These are phyloP conservation scores for Rhodotorula taiwanensis DNA, from an alignment of 768 basidiomycete genomes.

Conservation along the genomic window DNA sequence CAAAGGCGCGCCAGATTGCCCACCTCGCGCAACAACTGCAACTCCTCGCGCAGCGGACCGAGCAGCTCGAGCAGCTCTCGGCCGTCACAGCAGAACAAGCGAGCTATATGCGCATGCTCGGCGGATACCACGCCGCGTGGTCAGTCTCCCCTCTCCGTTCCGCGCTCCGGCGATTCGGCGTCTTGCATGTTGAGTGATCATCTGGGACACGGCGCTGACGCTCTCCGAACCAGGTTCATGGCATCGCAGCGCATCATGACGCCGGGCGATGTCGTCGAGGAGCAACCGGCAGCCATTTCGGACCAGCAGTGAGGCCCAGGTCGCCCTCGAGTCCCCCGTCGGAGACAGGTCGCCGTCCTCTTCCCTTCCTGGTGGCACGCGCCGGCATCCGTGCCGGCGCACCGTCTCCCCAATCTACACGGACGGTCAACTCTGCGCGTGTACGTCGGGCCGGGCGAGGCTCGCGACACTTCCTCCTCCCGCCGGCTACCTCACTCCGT, in stretches of 20 bases:
- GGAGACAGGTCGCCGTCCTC: too few species aligned
- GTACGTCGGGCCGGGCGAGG: too few species aligned
- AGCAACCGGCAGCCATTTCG: not conserved
- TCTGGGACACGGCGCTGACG: not conserved
- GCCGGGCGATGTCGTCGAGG: not conserved
- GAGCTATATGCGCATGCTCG: slow-evolving; percentile 29
- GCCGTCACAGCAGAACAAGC: slow-evolving; percentile 28
- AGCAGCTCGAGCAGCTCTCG: slow-evolving; percentile 25
- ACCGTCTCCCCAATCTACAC: too few species aligned
- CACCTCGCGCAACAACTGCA: slow-evolving; percentile 22
- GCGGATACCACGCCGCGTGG: slow-evolving; percentile 22
- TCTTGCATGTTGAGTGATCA: not conserved
- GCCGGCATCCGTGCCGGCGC: too few species aligned
- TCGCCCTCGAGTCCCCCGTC: too few species aligned
- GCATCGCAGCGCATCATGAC: slow-evolving; percentile 19
- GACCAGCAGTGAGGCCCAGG: not conserved
- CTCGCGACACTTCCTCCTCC: too few species aligned
- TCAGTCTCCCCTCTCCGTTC: not conserved
- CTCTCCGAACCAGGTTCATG: slow-evolving; percentile 10
- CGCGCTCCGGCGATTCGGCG: not conserved
- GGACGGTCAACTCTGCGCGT: too few species aligned
- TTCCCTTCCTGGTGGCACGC: too few species aligned
- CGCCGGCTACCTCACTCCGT: too few species aligned
- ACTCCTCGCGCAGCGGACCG: slow-evolving; percentile 43
- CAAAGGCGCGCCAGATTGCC: slow-evolving; percentile 14